Conservation (phyloP, 106 monocot species). For the Dendrobium catenatum region DNA sequence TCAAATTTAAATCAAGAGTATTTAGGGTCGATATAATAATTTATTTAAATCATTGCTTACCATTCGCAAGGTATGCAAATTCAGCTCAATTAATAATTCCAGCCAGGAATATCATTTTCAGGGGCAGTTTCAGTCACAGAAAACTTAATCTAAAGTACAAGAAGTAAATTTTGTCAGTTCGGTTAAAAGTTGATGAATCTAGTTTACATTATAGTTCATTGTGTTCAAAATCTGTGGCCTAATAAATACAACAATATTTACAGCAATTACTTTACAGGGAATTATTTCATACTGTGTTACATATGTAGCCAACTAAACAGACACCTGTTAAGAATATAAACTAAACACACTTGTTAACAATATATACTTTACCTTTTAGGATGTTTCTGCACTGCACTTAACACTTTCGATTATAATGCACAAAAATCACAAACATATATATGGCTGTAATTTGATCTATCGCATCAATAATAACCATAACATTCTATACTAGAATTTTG, state of each 20-base stretch:
- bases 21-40: background rate
- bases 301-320: too few species aligned
- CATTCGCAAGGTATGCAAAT: background rate
- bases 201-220: background rate
- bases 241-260: background rate
- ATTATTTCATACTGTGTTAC: background rate
- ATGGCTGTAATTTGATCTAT: too few species aligned
- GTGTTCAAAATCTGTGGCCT: background rate
- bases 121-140: background rate
- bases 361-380: too few species aligned
- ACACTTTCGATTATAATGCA: too few species aligned
- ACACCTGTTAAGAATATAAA: too few species aligned
- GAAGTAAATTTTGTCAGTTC: background rate
- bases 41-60: too few species aligned
- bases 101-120: background rate
- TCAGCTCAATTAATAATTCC: background rate
- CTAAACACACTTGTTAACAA: too few species aligned
- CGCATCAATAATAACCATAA: too few species aligned
- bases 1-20: too few species aligned
- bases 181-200: background rate
- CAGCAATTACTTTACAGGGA: background rate
- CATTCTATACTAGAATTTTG: too few species aligned
- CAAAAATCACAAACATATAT: too few species aligned
- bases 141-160: background rate
- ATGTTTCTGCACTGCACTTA: too few species aligned